A percentile compares a stretch with the other conserved stretches of the same genome.
phyloP scores from a whole-genome alignment of 2,329 filamentous ascomycete genomes.

The Botrytis aclada region DNA sequence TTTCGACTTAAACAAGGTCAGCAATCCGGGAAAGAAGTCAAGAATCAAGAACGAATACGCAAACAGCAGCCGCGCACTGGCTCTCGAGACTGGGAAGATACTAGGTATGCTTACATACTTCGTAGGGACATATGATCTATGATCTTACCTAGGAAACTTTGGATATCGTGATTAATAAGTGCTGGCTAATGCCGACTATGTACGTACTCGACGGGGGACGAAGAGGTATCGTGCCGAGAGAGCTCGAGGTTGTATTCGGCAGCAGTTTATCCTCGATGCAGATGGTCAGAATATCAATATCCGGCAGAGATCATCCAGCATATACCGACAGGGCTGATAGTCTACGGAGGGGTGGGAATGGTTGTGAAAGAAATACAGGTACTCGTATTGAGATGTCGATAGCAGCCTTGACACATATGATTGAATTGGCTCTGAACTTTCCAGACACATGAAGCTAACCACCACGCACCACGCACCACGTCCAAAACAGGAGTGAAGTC shows the following conservation, averaged over 20 bases:
- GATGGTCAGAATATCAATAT: not conserved
- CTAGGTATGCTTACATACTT: not conserved
- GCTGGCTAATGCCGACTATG: not conserved
- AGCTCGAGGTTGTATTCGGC: not conserved
- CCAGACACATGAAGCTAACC: not conserved
- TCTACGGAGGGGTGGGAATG: not conserved
- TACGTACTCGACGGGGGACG: not conserved
- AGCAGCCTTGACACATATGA: not conserved
- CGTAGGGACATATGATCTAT: not conserved
- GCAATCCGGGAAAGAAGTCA: not conserved
- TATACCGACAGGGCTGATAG: conserved; percentile 7
- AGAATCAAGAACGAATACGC: not conserved
- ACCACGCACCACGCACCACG: not conserved
- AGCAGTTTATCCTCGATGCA: not conserved
- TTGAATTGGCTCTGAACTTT: not conserved
- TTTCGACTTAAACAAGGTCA: not conserved
- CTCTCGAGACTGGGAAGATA: not conserved
- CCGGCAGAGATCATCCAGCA: not conserved
- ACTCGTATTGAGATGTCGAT: no score
- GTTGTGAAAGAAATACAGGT: no score
- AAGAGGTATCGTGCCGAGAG: not conserved
- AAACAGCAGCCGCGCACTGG: not conserved
- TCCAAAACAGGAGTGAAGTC: not conserved
- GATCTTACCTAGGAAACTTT: not conserved
- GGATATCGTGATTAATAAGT: not conserved